These are phyloP conservation scores for Tubosaeta brunneosetosa DNA, from an alignment of 768 basidiomycete genomes.

Conservation along the genomic window DNA sequence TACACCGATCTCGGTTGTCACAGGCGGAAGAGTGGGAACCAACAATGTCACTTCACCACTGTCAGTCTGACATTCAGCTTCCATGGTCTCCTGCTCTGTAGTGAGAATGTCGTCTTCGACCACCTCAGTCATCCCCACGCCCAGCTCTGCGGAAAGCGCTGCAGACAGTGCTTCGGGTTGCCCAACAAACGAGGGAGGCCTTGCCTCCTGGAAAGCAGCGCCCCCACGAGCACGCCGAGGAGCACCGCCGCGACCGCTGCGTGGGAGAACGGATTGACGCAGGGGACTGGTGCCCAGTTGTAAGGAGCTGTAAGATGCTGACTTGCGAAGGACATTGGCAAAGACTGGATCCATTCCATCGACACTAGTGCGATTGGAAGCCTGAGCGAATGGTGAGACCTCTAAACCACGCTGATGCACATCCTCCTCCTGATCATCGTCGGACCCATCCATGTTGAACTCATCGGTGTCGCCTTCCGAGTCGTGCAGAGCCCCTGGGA, in stretches of 20 bases:
- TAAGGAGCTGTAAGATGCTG: constrained; percentile 39
- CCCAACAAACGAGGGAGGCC: constrained; percentile 67
- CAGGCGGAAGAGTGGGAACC: constrained; percentile 26
- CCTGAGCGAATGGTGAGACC: constrained; percentile 35
- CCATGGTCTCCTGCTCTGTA: constrained; percentile 49
- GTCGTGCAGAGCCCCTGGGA: constrained; percentile 31
- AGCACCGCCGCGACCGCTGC: constrained; percentile 45
- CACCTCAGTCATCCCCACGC: constrained; percentile 42
- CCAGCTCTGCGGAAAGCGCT: constrained; percentile 67
- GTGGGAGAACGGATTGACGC: constrained; percentile 52
- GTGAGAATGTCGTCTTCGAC: constrained; percentile 37
- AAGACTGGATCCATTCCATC: constrained; percentile 88
- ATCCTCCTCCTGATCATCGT: constrained; percentile 25
- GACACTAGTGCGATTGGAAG: constrained; percentile 64
- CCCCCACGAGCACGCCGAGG: constrained; percentile 59
- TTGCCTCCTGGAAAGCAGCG: constrained; percentile 62
- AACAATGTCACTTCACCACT: constrained; percentile 29
- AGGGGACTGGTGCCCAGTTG: constrained; percentile 53
- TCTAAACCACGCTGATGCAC: constrained; percentile 23
- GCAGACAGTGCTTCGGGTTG: constrained; percentile 67
- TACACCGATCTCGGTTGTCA: constrained; percentile 37
- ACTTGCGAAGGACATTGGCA: constrained; percentile 69
- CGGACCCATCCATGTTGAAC: constrained; percentile 22
- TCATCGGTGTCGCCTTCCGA: constrained; percentile 14
- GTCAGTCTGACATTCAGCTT: constrained; percentile 67